These are phyloP conservation scores for Lepidopterella palustris DNA, from an alignment of 495 filamentous ascomycete genomes.

Conservation along the genomic window DNA sequence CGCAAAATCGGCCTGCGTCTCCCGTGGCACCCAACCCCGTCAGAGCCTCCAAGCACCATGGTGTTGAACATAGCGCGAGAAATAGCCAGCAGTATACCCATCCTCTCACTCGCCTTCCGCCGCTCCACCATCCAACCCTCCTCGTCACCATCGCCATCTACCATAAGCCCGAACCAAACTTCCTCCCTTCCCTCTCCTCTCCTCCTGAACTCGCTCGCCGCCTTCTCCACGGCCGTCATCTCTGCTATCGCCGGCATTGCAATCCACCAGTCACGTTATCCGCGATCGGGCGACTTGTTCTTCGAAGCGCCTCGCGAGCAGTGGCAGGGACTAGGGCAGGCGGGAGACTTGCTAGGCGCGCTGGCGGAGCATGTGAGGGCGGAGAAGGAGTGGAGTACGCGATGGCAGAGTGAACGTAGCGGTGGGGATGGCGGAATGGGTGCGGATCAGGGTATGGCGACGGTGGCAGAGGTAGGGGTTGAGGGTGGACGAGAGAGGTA, in stretches of 20 bases:
- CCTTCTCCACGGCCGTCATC: slow-evolving; percentile 3
- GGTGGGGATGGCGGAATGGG: slow-evolving; percentile 6
- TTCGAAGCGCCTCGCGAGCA: slow-evolving; percentile 16
- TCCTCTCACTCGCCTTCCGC: slow-evolving; percentile 5
- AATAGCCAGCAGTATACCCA: slow-evolving; percentile 3
- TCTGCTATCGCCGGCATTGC: slow-evolving; percentile 15
- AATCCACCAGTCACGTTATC: slow-evolving; percentile 11
- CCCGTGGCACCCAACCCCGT: slow-evolving; percentile 11
- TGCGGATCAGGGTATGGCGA: slow-evolving; percentile 9
- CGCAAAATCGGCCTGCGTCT: neutral
- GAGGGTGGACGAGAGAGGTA: neutral
- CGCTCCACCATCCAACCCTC: neutral
- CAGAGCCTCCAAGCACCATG: neutral
- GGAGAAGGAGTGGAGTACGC: slow-evolving; percentile 6
- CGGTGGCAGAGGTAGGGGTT: slow-evolving; percentile 2
- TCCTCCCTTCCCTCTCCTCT: slow-evolving; percentile 21
- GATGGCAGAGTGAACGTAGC: slow-evolving; percentile 13
- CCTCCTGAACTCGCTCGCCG: slow-evolving; percentile 7
- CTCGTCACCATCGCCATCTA: neutral
- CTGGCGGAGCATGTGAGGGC: neutral
- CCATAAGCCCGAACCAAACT: neutral
- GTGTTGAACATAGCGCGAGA: neutral
- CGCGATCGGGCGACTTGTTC: slow-evolving; percentile 17
- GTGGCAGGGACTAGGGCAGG: slow-evolving; percentile 14
- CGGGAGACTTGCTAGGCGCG: slow-evolving; percentile 5